Evolutionary conservation across 352 stramenopile genomes (phyloP).

Genomic region (Globisporangium rhizosaccharum): DNA sequence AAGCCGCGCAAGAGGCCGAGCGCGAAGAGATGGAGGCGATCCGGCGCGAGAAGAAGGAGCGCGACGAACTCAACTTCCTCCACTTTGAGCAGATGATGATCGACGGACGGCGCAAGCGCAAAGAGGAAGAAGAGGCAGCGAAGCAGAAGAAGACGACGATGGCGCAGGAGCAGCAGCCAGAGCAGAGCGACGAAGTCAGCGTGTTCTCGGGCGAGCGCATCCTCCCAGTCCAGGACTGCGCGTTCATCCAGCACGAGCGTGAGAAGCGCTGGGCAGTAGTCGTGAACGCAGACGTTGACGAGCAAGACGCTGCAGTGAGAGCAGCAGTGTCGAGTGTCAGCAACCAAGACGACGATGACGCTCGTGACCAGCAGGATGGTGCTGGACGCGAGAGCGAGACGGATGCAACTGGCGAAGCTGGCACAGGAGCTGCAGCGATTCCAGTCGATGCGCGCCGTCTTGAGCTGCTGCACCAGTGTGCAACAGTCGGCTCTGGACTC

Average conservation of each 20-base stretch:
- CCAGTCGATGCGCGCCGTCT: slow-evolving; percentile 45
- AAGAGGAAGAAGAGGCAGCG: slow-evolving; percentile 34
- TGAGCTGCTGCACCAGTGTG: slow-evolving; percentile 70
- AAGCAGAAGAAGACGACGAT: slow-evolving; percentile 12
- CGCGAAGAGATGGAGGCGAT: slow-evolving; percentile 80
- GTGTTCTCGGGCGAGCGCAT: slow-evolving; percentile 73
- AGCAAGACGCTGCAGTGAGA: slow-evolving; percentile 8
- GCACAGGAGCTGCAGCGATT: slow-evolving; percentile 16
- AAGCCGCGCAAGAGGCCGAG: slow-evolving; percentile 77
- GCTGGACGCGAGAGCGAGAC: background rate
- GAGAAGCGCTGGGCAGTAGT: slow-evolving; percentile 62
- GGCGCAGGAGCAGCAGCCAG: slow-evolving; percentile 12
- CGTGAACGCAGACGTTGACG: slow-evolving; percentile 37
- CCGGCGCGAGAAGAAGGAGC: slow-evolving; percentile 81
- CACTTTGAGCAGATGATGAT: slow-evolving; percentile 88
- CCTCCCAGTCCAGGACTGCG: slow-evolving; percentile 50
- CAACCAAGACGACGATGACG: slow-evolving; percentile 1
- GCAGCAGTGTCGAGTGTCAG: background rate
- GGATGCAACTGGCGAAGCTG: background rate
- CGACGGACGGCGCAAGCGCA: slow-evolving; percentile 50
- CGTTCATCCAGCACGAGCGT: slow-evolving; percentile 50
- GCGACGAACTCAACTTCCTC: slow-evolving; percentile 82
- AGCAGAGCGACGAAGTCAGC: slow-evolving; percentile 36
- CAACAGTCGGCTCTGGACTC: slow-evolving; percentile 39
- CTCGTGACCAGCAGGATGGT: background rate